Percentiles rank a stretch among this genome's conserved stretches.
These are phyloP conservation scores for Tetrapyrgos nigripes DNA, from an alignment of 1,284 basidiomycete species.

Conservation along the genomic window DNA sequence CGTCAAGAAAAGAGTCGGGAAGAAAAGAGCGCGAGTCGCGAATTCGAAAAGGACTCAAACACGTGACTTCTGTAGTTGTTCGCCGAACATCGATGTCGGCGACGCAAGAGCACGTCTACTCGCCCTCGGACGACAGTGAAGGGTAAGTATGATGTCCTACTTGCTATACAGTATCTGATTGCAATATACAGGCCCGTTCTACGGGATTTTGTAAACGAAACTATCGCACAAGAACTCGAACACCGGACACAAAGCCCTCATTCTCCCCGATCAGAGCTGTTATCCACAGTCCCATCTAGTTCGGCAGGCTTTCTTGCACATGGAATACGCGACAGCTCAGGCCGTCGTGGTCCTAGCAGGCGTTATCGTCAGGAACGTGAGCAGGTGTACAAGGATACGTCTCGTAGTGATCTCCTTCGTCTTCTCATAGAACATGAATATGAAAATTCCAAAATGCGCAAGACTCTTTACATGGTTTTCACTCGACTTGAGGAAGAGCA, in stretches of 20 bases:
- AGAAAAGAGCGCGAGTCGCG: too few species aligned
- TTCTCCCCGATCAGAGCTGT: constrained; percentile 16
- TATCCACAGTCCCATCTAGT: constrained; percentile 10
- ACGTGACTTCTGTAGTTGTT: too few species aligned
- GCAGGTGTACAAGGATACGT: constrained; percentile 32
- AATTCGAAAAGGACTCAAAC: too few species aligned
- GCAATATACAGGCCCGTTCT: constrained; percentile 10
- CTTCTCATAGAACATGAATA: constrained; percentile 62
- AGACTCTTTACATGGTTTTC: constrained; percentile 55
- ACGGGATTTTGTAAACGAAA: constrained; percentile 18
- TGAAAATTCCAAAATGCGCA: constrained; percentile 58
- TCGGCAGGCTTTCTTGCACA: too few species aligned
- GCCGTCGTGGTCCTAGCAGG: constrained; percentile 29
- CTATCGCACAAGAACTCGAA: constrained; percentile 14
- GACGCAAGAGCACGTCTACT: too few species aligned
- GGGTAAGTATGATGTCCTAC: constrained; percentile 2
- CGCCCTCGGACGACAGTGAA: constrained; percentile 16
- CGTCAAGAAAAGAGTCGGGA: too few species aligned
- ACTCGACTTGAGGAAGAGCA: constrained; percentile 60
- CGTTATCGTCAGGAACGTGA: constrained; percentile 41
- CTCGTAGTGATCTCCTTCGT: constrained; percentile 52
- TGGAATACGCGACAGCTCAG: too few species aligned
- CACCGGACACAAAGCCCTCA: neutral
- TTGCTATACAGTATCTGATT: neutral
- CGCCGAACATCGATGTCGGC: too few species aligned